phyloP scores from a whole-genome alignment of 495 filamentous ascomycete genomes.

The Hypoxylon lenormandii region DNA sequence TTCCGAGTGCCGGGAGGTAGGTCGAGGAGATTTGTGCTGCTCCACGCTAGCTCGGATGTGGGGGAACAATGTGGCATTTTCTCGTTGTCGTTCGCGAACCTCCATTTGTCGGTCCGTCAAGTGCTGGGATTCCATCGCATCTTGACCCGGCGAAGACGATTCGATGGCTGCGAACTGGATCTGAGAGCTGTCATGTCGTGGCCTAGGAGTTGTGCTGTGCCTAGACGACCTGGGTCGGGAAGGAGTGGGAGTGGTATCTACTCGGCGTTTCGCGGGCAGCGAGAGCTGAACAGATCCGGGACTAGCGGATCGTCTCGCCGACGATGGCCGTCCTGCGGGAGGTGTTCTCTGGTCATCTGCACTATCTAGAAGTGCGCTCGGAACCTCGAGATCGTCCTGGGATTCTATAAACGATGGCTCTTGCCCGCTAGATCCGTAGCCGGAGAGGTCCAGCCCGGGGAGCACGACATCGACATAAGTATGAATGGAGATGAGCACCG shows the following conservation, averaged over 20 bases:
- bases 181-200: constrained; percentile 81
- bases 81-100: constrained; percentile 72
- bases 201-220: constrained; percentile 52
- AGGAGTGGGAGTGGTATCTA: constrained; percentile 45
- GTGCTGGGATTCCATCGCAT: constrained; percentile 68
- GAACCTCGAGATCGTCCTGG: constrained; percentile 58
- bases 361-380: constrained; percentile 34
- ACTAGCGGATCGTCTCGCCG: constrained; percentile 42
- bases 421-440: constrained; percentile 45
- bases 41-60: constrained; percentile 72
- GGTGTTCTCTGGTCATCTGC: constrained; percentile 41
- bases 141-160: constrained; percentile 61
- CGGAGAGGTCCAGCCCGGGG: constrained; percentile 55
- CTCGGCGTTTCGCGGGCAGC: constrained; percentile 39
- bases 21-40: constrained; percentile 33
- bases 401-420: constrained; percentile 65
- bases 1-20: constrained; percentile 4
- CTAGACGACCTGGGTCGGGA: constrained; percentile 43
- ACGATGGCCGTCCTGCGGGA: constrained; percentile 29
- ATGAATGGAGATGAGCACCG: constrained; percentile 53
- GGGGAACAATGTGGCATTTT: constrained; percentile 76
- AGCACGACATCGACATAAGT: constrained; percentile 57
- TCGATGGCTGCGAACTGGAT: constrained; percentile 77
- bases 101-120: constrained; percentile 81
- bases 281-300: constrained; percentile 48